Conservation (phyloP, 352 stramenopile species). For the Sclerospora graminicola region DNA sequence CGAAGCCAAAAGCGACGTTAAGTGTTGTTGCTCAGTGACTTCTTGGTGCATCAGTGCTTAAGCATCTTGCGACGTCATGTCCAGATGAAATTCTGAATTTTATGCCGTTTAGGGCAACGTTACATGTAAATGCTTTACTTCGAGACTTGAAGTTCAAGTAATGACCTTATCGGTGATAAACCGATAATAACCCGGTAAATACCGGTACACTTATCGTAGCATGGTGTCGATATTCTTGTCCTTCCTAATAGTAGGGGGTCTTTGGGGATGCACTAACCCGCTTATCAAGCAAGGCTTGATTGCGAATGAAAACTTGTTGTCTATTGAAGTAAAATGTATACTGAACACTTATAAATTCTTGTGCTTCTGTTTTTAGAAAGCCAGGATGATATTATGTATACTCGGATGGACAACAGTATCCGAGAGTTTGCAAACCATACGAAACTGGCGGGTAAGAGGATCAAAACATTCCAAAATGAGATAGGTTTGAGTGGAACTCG, state of each 20-base stretch:
- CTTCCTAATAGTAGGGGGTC: constrained; percentile 73
- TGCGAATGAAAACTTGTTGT: background rate
- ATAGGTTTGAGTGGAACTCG: background rate
- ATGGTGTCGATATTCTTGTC: constrained; percentile 46
- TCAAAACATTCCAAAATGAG: no score
- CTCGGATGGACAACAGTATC: constrained; percentile 45
- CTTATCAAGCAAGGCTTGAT: constrained; percentile 64
- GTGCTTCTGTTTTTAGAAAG: constrained; percentile 28
- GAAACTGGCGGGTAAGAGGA: constrained; percentile 60
- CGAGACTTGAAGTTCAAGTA: no score
- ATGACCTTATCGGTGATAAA: no score
- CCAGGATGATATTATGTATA: constrained; percentile 37
- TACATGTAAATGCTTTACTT: no score
- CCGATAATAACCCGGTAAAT: no score
- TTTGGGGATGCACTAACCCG: constrained; percentile 83
- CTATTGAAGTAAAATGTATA: background rate
- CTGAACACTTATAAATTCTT: background rate
- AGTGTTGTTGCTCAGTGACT: no score
- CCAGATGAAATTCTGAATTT: constrained; percentile 60
- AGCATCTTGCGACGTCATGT: constrained; percentile 39
- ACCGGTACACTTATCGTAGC: no score
- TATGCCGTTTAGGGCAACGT: constrained; percentile 28
- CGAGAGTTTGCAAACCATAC: constrained; percentile 40
- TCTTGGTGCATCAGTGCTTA: constrained; percentile 38
- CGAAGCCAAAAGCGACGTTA: constrained; percentile 43